Evolutionary conservation across 345 rosid species (phyloP), one percentile per base, ranked within the genome.

Genomic region (Eucalyptus pumila): DNA sequence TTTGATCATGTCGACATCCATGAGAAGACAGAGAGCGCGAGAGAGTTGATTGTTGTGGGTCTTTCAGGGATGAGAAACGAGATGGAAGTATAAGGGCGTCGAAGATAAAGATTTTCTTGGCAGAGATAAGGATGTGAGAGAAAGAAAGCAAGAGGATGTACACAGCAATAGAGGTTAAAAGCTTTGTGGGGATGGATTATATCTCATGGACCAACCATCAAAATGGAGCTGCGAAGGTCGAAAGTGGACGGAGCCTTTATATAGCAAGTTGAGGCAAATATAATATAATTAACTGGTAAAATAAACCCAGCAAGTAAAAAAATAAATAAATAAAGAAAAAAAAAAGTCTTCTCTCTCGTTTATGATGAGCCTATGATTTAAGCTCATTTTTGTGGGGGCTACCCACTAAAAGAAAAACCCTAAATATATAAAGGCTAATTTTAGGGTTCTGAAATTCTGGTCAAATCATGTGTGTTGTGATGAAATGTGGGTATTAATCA

Each of bases 121-220:
- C 49, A 40, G 88, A n/a, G 56, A 62, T 40, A 32, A 88, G 54
- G 58, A 83, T 85, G 56, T 11, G 44, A 47, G 62, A 49, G 67
- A 40, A 27, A 89, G 62, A 86, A 40, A 86, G 27, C 87, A 86
- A 56, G 24, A n/a, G 54, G 62, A 50, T 17, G 87, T 14, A 86
- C 34, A 34, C 51, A 21, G 56, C 85, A n/a, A 52, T 48, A 60
- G 58, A 52, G 60, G 44, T 15, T n/a, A 16, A 34, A 86, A 44
- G 40, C 40, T n/a, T 17, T 4, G 52, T 86, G 54, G 42, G 52
- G 52, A 86, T 17, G 87, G 42, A 48, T 48, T 86, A 60, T 87
- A 86, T 88, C 88, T 92, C 89, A 88, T 86, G 89, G 90, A 91
- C 92, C 92, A 85, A 91, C 90, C 92, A 87, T 90, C 90, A 52